A percentile compares a stretch with the other conserved stretches of the same genome.
Conservation (phyloP, 2,329 filamentous ascomycete genomes). For the Gnomoniopsis sp. region DNA sequence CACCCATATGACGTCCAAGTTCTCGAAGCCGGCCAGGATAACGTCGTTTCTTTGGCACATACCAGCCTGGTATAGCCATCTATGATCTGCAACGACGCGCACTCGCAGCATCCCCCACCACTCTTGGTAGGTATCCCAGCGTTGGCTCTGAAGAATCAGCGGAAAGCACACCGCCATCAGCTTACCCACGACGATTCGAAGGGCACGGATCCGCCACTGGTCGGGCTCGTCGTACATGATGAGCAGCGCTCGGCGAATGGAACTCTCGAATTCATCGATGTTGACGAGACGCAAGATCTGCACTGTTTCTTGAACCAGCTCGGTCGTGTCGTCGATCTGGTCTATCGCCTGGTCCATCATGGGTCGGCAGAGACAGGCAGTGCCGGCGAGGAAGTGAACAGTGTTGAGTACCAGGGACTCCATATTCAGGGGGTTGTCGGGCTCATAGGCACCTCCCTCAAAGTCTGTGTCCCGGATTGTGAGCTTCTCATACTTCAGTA, state of each 20-base stretch:
- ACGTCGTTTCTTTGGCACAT: background rate
- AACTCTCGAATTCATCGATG: slow-evolving; percentile 20
- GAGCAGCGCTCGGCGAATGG: slow-evolving; percentile 20
- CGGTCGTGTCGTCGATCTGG: slow-evolving; percentile 51
- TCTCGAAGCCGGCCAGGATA: slow-evolving; percentile 11
- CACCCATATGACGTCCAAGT: slow-evolving; percentile 3
- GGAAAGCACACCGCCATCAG: slow-evolving; percentile 23
- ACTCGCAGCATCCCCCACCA: slow-evolving; percentile 4
- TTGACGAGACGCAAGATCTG: slow-evolving; percentile 11
- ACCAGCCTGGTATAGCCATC: slow-evolving; percentile 8
- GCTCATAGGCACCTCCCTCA: slow-evolving; percentile 14
- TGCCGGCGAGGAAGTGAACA: slow-evolving; percentile 25
- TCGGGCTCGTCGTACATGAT: slow-evolving; percentile 25
- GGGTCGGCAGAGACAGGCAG: slow-evolving; percentile 20
- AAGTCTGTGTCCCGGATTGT: slow-evolving; percentile 18
- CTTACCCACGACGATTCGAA: slow-evolving; percentile 25
- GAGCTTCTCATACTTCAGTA: background rate
- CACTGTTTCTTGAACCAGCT: slow-evolving; percentile 38
- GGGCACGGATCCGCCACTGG: slow-evolving; percentile 14
- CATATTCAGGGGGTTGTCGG: slow-evolving; percentile 17
- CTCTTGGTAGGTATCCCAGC: slow-evolving; percentile 10
- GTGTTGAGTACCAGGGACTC: slow-evolving; percentile 21
- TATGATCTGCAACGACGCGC: slow-evolving; percentile 12
- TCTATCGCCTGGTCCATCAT: slow-evolving; percentile 41
- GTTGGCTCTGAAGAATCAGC: slow-evolving; percentile 20